Evolutionary conservation across 352 stramenopile species (phyloP), one percentile per base, ranked within the genome.

Genomic region (Globisporangium barbulae): DNA sequence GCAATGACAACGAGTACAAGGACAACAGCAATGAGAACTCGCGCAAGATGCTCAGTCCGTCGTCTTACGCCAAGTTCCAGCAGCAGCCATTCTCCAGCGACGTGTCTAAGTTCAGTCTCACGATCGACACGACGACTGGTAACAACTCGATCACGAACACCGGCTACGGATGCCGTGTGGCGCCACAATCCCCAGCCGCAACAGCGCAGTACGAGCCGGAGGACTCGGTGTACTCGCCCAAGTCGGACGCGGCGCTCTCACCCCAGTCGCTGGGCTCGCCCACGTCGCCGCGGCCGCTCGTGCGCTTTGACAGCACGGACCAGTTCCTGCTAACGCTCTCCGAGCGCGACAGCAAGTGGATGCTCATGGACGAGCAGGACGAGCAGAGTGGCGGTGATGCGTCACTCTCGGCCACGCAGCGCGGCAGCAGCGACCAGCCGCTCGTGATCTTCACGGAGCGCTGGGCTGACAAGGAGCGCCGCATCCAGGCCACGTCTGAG

Each of bases 381-480:
- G 64, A 80, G 21, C 42, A 48, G 42, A 48, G 5, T 22, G 64
- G 35, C 49, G 70, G n/a, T 35, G 15, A 52, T 25, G 50, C 69
- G 3, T 33, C 70, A n/a, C 47, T 64, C 47, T 61, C 68, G 44
- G 30, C 41, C 56, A 52, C 48, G 28, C 63, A 63, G 0, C 41
- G 44, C 19, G 65, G 39, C 60, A 68, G 8, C 21, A 25, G 35
- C 52, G 81, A 93, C 44, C 65, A 78, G 25, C 83, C 83, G 7
- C 78, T 65, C 10, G 85, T 94, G 42, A 90, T 93, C 53, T 99
- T 98, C 78, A 98, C 97, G 41, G 97, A 99, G 79, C 86, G 92
- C 28, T 98, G 97, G 96, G 81, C 80, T 0, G 91, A 97, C 33
- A 98, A 98, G 62, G 92, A 97, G 66, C 85, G 78, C n/a, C 86